Percentiles rank a stretch among this genome's conserved stretches.
Evolutionary conservation across 2,329 filamentous ascomycete species (phyloP).

Genomic region (Ilyonectria destructans): DNA sequence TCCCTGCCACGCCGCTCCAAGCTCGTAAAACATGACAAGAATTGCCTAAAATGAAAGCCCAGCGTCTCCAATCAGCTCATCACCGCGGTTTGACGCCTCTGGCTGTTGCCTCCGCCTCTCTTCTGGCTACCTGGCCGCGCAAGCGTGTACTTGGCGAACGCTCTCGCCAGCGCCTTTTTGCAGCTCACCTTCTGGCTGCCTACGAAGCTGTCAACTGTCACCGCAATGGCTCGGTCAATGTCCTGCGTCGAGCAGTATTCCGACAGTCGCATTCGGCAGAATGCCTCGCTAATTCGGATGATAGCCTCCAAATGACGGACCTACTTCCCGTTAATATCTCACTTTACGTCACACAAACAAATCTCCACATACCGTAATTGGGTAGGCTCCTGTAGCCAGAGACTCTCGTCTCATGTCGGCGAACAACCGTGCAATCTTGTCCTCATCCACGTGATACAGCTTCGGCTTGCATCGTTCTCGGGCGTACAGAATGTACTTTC

Average conservation of each 20-base stretch:
- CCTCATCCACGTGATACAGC: constrained; percentile 97
- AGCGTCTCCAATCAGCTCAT: constrained; percentile 42
- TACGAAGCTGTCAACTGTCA: constrained; percentile 96
- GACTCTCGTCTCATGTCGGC: constrained; percentile 96
- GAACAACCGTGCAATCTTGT: constrained; percentile 95
- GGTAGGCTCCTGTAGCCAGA: constrained; percentile 94
- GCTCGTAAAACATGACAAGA: constrained; percentile 1
- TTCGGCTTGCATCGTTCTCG: constrained; percentile 92
- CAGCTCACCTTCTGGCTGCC: constrained; percentile 97
- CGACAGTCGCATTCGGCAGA: constrained; percentile 98
- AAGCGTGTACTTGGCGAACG: constrained; percentile 94
- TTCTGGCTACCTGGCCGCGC: constrained; percentile 62
- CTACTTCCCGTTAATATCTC: constrained; percentile 62
- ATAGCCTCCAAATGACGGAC: constrained; percentile 98
- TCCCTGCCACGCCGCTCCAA: not conserved
- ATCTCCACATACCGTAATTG: constrained; percentile 87
- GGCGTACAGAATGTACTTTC: constrained; percentile 98
- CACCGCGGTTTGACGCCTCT: constrained; percentile 51
- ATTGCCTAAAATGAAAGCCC: not conserved
- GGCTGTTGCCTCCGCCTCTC: constrained; percentile 42
- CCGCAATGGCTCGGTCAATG: constrained; percentile 96
- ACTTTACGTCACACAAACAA: not conserved
- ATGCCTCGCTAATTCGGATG: constrained; percentile 93
- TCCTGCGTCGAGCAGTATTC: constrained; percentile 93
- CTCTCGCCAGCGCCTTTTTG: constrained; percentile 94